Percentiles rank a stretch among this genome's conserved stretches.
Evolutionary conservation across 2,329 filamentous ascomycete genomes (phyloP).

Genomic region (Pyrenophora teres): DNA sequence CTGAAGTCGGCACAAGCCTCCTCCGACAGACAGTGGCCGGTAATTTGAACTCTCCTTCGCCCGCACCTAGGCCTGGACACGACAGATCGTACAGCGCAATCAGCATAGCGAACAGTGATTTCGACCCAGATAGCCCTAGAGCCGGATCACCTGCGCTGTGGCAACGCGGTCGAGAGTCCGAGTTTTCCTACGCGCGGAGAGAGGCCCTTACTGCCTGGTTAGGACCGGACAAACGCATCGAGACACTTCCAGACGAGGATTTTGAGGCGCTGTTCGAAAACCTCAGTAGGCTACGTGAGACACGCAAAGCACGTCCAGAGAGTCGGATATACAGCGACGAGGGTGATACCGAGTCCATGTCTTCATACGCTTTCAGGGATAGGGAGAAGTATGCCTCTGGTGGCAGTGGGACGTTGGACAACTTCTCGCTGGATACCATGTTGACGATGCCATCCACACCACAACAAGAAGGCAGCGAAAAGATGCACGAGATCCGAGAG

Average conservation of each 20-base stretch:
- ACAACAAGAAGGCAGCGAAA: constrained; percentile 77
- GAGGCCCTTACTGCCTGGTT: constrained; percentile 92
- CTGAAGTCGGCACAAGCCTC: constrained; percentile 75
- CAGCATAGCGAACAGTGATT: constrained; percentile 78
- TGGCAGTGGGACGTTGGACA: constrained; percentile 91
- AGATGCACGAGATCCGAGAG: constrained; percentile 73
- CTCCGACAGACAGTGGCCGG: constrained; percentile 78
- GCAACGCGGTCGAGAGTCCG: constrained; percentile 74
- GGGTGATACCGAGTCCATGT: constrained; percentile 79
- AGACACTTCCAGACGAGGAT: constrained; percentile 89
- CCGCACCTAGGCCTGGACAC: constrained; percentile 68
- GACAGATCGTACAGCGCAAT: constrained; percentile 68
- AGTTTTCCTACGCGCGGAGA: constrained; percentile 91
- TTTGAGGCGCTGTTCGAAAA: constrained; percentile 93
- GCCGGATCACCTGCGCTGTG: constrained; percentile 79
- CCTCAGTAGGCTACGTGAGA: constrained; percentile 84
- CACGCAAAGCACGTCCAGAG: constrained; percentile 70
- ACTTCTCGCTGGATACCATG: constrained; percentile 91
- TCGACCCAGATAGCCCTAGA: constrained; percentile 71
- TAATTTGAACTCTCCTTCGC: constrained; percentile 68
- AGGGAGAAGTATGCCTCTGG: constrained; percentile 96
- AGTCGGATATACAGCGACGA: constrained; percentile 68
- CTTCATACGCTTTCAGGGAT: constrained; percentile 72
- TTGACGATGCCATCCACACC: constrained; percentile 95
- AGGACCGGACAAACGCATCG: constrained; percentile 88